A percentile compares a stretch with the other conserved stretches of the same genome.
Evolutionary conservation across 345 rosid species (phyloP).

Genomic region (Iberis pinnata): DNA sequence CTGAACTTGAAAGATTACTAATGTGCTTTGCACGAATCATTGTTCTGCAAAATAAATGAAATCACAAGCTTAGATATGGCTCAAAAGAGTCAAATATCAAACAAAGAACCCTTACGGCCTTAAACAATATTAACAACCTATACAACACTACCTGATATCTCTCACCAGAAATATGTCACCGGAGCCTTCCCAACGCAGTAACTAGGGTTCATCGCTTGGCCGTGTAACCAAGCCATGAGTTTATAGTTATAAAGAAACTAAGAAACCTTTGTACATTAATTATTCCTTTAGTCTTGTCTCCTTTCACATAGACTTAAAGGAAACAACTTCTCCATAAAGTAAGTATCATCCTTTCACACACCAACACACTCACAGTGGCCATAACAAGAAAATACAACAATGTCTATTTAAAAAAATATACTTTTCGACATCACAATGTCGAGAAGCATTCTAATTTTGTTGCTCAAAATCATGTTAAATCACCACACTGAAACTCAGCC

Average conservation of each 20-base stretch:
- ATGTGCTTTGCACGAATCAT: constrained; percentile 85
- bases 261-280: constrained; percentile 1
- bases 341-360: constrained; percentile 18
- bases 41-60: constrained; percentile 29
- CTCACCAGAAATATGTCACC: constrained; percentile 17
- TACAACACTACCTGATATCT: constrained; percentile 29
- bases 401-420: background rate
- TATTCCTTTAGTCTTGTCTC: background rate
- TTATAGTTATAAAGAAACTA: constrained; percentile 11
- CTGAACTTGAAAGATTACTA: constrained; percentile 64
- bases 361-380: background rate
- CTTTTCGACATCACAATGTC: background rate
- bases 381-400: constrained; percentile 4
- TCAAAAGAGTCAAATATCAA: constrained; percentile 7
- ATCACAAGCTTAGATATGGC: constrained; percentile 19
- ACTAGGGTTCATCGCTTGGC: constrained; percentile 6
- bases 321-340: background rate
- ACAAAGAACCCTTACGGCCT: constrained; percentile 13
- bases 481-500: constrained; percentile 17
- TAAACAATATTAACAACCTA: constrained; percentile 16
- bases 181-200: constrained; percentile 13
- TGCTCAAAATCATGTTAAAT: constrained; percentile 20
- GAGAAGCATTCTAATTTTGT: background rate
- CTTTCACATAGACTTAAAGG: background rate
- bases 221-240: constrained; percentile 12